Base-by-base conservation (phyloP, 495 filamentous ascomycete species). In the Penicillium atrosanguineum region DNA sequence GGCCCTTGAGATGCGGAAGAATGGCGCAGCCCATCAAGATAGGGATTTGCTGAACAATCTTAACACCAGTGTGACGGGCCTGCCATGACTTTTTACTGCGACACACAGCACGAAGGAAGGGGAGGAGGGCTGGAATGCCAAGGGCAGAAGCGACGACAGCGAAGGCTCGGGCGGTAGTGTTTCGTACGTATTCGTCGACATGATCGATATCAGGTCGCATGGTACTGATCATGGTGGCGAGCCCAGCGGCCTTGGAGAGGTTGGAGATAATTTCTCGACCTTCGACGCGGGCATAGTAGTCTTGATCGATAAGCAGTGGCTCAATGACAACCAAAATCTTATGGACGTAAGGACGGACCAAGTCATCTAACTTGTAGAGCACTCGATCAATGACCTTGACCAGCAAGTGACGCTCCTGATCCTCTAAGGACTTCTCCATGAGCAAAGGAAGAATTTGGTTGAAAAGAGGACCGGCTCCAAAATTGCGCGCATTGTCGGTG, bases 131-230 rank as follows among this genome's bases (percentile, higher is more conserved):
- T 8, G 95, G 95, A 42, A 99, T 97, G 53, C 95, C 95, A 4
- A 99, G 84, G 14, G 95, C 95, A 31, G 91, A 96, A 14, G 95
- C 95, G 21, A 99, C 95, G 6, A 97, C 95, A 47, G 95, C 95
- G 62, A 99, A 97, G 5, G 95, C 95, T 73, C 95, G 82, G 53
- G 95, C 95, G 6, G 95, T 99, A 2, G 95, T 99, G 73, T 99
- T 99, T 65, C 95, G 81, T n/a, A 99, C 95, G 70, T 99, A 97
- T 63, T 99, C 95, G 68, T 99, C 95, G 4, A 90, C 88, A 54
- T 97, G 93, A 59, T 99, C 95, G 63, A 99, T 96, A 83, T 99
- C 95, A 0, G 95, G 95, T 57, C 95, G 82, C 94, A 99, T 97
- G 6, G 89, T 92, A 75, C 90, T 95, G 65, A 99, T 97, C 95